Evolutionary conservation across 345 rosid species (phyloP), one percentile per base, ranked within the genome.

Genomic region (Eucalyptus cloeziana): DNA sequence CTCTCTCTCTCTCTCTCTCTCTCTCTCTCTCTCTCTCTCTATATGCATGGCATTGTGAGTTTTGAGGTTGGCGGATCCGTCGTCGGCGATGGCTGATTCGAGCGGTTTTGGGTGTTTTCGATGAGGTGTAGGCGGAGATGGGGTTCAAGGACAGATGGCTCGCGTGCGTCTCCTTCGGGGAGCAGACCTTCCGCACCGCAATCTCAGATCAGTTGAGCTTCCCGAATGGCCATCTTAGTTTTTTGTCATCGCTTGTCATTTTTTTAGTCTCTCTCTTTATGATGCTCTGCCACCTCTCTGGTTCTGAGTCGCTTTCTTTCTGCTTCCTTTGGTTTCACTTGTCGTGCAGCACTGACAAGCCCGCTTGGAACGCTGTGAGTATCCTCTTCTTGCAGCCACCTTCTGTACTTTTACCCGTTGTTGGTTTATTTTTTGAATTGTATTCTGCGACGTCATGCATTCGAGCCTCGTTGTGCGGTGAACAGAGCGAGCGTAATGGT

Each of bases 301-400:
- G 47, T 76, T 10, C 85, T 76, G 43, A 76, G 45, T 0, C 8
- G 62, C 3, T 14, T 58, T 64, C 56, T 88, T 47, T 80, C 37
- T 86, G 43, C 88, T 88, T 67, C 58, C 87, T 64, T 91, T 62
- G 31, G 86, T 89, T 89, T 52, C 69, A 40, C 62, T 93, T 92
- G 88, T 87, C 87, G 50, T 95, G 90, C 96, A 97, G 99, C 69
- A 96, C 98, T 31, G 96, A 96, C 67, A 95, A 92, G 79, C 99
- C 99, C 19, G 87, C 89, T 49, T 97, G 99, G 99, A 96, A 96
- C 87, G 94, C 97, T 47, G 99, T 96, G 92, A 95, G 96, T 93
- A 64, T 90, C 76, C 88, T 44, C 76, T 27, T 89, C 31, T 80
- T 37, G 58, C 47, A 22, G 12, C 69, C 83, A 44, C 54, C 44